Percentiles rank a stretch among this genome's conserved stretches.
phyloP scores from a whole-genome alignment of 2,329 filamentous ascomycete genomes.

The Venturia pyrina region DNA sequence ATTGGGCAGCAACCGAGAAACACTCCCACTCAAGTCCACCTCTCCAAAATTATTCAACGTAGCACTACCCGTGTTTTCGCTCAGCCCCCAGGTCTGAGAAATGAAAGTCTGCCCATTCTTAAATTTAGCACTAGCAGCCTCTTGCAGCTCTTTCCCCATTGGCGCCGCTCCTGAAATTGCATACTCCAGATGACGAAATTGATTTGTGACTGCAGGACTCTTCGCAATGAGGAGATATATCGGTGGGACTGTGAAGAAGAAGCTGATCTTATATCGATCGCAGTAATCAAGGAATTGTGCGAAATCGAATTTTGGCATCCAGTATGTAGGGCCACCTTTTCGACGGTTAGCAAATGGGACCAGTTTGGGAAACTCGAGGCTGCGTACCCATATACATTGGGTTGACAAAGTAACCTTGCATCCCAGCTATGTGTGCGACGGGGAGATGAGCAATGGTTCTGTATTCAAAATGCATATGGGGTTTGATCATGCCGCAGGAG shows the following conservation, averaged over 20 bases:
- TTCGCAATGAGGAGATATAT: conserved; percentile 52
- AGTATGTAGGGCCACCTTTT: conserved; percentile 38
- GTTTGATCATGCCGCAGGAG: conserved; percentile 22
- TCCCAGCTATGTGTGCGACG: conserved; percentile 37
- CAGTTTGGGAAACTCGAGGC: neutral
- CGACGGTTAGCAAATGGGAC: neutral
- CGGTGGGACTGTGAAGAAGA: conserved; percentile 50
- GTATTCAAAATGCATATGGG: conserved; percentile 26
- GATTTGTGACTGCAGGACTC: conserved; percentile 43
- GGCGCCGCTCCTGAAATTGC: conserved; percentile 48
- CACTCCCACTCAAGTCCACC: conserved; percentile 37
- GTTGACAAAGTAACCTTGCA: conserved; percentile 37
- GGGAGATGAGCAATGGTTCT: conserved; percentile 37
- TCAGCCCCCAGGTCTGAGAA: conserved; percentile 48
- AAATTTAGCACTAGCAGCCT: conserved; percentile 40
- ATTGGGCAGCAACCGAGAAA: conserved; percentile 34
- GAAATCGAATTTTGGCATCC: conserved; percentile 54
- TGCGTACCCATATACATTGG: conserved; percentile 26
- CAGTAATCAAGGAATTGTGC: conserved; percentile 44
- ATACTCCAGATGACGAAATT: conserved; percentile 40
- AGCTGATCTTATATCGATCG: conserved; percentile 40
- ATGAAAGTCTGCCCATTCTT: conserved; percentile 32
- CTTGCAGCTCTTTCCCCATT: conserved; percentile 44
- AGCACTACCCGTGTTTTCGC: conserved; percentile 42
- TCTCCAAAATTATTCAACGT: conserved; percentile 35